phyloP scores from a whole-genome alignment of 139 green algal genomes.

The Chlamydomonas incerta region DNA sequence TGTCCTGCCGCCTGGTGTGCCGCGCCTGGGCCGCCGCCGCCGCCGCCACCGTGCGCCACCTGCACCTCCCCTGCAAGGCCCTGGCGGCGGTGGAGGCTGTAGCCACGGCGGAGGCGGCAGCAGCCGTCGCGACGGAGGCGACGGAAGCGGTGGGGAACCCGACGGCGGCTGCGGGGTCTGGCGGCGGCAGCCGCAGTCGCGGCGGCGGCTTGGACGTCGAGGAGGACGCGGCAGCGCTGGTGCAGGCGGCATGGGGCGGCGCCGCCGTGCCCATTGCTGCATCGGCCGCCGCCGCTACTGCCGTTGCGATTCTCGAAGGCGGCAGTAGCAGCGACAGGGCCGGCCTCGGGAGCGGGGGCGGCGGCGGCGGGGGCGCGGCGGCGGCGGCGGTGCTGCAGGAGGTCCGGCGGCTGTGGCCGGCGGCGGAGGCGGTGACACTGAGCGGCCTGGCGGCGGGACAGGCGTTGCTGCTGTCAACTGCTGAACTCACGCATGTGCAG shows the following conservation, averaged over 20 bases:
- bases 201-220: too few species aligned
- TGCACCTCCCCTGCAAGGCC: slow-evolving; percentile 17
- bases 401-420: slow-evolving; percentile 1
- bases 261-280: too few species aligned
- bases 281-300: too few species aligned
- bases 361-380: too few species aligned
- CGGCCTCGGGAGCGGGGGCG: too few species aligned
- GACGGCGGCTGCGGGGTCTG: not conserved
- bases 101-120: too few species aligned
- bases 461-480: not conserved
- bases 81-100: not conserved
- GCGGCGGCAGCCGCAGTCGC: too few species aligned
- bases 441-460: slow-evolving; percentile 4
- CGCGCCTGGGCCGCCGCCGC: slow-evolving; percentile 5
- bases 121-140: not conserved
- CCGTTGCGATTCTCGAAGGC: not conserved
- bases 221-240: not conserved
- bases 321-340: not conserved
- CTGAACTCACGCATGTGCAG: too few species aligned
- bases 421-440: not conserved
- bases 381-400: not conserved
- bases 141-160: not conserved
- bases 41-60: not conserved
- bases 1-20: slow-evolving; percentile 10
- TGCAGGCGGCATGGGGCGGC: too few species aligned